A percentile compares a stretch with the other conserved stretches of the same genome.
These are phyloP conservation scores for Alternaria solani DNA, from an alignment of 2,329 filamentous ascomycete species.

Conservation along the genomic window DNA sequence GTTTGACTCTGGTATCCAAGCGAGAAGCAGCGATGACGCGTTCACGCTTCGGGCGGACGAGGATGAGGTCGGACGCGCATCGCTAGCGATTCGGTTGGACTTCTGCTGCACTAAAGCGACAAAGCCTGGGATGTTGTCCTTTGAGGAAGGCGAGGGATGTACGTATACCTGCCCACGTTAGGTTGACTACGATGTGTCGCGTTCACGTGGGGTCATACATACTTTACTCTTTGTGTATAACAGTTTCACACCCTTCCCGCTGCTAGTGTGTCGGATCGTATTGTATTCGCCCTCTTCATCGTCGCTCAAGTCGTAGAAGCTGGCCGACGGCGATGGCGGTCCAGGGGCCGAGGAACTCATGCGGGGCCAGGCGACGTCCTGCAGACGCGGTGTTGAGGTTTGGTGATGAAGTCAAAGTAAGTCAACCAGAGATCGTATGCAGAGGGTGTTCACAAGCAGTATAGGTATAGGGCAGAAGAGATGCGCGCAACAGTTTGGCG, in stretches of 20 bases:
- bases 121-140: constrained; percentile 95
- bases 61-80: constrained; percentile 52
- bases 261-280: constrained; percentile 82
- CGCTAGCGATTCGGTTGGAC: constrained; percentile 41
- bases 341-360: constrained; percentile 45
- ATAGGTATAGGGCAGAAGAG: neutral
- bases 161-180: constrained; percentile 77
- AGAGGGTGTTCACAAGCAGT: neutral
- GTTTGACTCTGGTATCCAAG: constrained; percentile 90
- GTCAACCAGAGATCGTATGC: neutral
- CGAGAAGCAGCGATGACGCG: constrained; percentile 79
- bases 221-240: constrained; percentile 97
- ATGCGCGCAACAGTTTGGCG: constrained; percentile 15
- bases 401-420: neutral
- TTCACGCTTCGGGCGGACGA: constrained; percentile 56
- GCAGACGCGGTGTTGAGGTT: constrained; percentile 4
- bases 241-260: constrained; percentile 86
- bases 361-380: constrained; percentile 23
- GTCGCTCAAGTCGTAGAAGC: constrained; percentile 95
- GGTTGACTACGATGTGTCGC: neutral
- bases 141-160: constrained; percentile 89
- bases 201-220: constrained; percentile 26
- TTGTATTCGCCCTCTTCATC: constrained; percentile 96
- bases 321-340: constrained; percentile 78
- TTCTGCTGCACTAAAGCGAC: constrained; percentile 94